Evolutionary conservation across 2,329 filamentous ascomycete genomes (phyloP), one percentile per base, ranked within the genome.

Genomic region (Penicillium aurantiogriseum): DNA sequence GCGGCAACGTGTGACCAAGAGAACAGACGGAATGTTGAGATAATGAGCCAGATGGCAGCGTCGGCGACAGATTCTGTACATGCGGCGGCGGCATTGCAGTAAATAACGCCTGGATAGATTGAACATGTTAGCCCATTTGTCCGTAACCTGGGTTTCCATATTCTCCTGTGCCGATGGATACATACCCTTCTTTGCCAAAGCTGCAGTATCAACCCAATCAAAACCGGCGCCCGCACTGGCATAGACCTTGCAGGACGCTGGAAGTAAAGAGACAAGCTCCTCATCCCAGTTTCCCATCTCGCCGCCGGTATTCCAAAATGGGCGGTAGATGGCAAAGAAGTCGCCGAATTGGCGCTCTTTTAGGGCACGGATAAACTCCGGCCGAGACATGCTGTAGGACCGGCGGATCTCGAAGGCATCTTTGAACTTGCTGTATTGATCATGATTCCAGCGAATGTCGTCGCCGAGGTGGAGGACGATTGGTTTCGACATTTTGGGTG

Each of bases 41-140:
- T 82, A 63, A 91, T 83, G 64, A 88, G 81, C 67, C 85, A 86
- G 40, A 90, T 79, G 19, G 87, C 85, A 60, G 89, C 85, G 71
- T 91, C 89, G 50, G 88, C 88, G 1, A 91, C 88, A 5, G 88
- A 85, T 67, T 91, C 88, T 7, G 86, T 86, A 36, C 87, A 87
- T 0, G 88, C 87, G 2, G 85, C 81, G 2, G 87, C 88, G 3
- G 85, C 83, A 74, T 91, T 91, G 78, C 88, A 91, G 75, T 91
- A 91, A 17, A 63, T 43, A 3, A 71, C 64, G 11, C 69, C 69
- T 71, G 11, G 9, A 45, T 7, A 17, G 8, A 49, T 23, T 15
- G 13, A 29, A 9, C 25, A 8, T 8, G 11, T 54, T 23, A 54
- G 51, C 9, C 4, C 13, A 21, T 21, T 29, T 27, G 10, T 31